A percentile compares a stretch with the other conserved stretches of the same genome.
These are phyloP conservation scores for Nematocida homosporus DNA, from an alignment of 371 early-diverging fungal genomes.

Conservation along the genomic window DNA sequence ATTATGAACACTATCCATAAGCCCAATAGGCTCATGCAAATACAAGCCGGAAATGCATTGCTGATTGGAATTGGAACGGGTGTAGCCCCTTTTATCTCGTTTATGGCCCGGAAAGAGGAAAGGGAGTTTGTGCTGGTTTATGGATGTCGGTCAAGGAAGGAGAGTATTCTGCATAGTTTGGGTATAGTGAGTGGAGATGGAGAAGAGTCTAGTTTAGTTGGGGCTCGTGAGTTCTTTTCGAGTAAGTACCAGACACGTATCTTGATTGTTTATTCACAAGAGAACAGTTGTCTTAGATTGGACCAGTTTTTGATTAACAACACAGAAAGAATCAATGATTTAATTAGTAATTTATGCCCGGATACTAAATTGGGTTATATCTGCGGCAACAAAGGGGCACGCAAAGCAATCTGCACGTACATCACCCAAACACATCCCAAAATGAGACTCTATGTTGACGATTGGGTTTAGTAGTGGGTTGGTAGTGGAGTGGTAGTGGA, in stretches of 20 bases:
- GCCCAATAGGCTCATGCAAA: constrained; percentile 51
- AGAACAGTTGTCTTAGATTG: constrained; percentile 1
- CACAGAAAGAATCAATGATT: background rate
- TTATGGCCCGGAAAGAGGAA: constrained; percentile 55
- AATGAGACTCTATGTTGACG: constrained; percentile 3
- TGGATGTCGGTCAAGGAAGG: constrained; percentile 64
- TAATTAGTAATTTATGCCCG: background rate
- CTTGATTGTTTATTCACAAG: constrained; percentile 33
- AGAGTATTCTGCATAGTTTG: constrained; percentile 53
- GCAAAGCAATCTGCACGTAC: background rate
- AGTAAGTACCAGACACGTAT: background rate
- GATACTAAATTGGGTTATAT: no score
- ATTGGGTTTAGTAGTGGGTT: no score
- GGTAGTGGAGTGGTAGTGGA: no score
- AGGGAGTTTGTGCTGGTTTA: constrained; percentile 58
- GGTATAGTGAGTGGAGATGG: constrained; percentile 21
- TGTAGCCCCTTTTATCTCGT: constrained; percentile 66
- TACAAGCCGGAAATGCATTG: constrained; percentile 24
- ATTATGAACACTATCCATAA: constrained; percentile 15
- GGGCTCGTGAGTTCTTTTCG: constrained; percentile 15
- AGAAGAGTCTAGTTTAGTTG: constrained; percentile 6
- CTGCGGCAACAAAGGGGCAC: constrained; percentile 40
- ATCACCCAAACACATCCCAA: constrained; percentile 17
- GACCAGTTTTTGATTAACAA: constrained; percentile 13
- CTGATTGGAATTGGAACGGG: constrained; percentile 67